phyloP scores from a whole-genome alignment of 371 early-diverging fungal species.

The Sanchytrium tribonematis region DNA sequence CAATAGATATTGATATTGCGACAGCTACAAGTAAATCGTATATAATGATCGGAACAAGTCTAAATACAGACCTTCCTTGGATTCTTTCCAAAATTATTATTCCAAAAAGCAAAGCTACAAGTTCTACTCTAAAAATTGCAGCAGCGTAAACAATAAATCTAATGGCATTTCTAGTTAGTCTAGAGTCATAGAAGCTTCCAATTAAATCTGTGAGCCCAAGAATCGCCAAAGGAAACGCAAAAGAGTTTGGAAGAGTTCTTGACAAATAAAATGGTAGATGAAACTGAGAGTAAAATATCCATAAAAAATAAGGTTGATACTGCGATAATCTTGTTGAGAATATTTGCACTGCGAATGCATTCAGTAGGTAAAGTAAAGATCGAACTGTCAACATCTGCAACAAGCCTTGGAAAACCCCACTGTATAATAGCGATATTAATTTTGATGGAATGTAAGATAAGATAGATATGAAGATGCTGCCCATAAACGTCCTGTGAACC shows the following conservation, averaged over 20 bases:
- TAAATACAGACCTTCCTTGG: constrained; percentile 3
- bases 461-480: constrained; percentile 6
- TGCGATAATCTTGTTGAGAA: background rate
- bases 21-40: constrained; percentile 16
- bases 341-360: background rate
- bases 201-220: constrained; percentile 1
- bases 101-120: constrained; percentile 20
- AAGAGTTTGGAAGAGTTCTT: constrained; percentile 54
- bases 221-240: constrained; percentile 37
- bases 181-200: background rate
- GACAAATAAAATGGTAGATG: constrained; percentile 62
- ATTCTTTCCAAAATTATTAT: constrained; percentile 13
- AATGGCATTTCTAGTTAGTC: background rate
- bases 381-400: background rate
- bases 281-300: constrained; percentile 29
- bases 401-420: background rate
- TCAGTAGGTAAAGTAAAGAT: background rate
- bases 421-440: background rate
- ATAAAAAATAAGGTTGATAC: background rate
- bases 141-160: constrained; percentile 25
- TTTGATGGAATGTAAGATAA: background rate
- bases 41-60: constrained; percentile 9
- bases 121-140: constrained; percentile 54
- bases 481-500: constrained; percentile 68
- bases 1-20: constrained; percentile 27